Conservation (phyloP, 2,329 filamentous ascomycete genomes). For the Aureobasidium zeae region DNA sequence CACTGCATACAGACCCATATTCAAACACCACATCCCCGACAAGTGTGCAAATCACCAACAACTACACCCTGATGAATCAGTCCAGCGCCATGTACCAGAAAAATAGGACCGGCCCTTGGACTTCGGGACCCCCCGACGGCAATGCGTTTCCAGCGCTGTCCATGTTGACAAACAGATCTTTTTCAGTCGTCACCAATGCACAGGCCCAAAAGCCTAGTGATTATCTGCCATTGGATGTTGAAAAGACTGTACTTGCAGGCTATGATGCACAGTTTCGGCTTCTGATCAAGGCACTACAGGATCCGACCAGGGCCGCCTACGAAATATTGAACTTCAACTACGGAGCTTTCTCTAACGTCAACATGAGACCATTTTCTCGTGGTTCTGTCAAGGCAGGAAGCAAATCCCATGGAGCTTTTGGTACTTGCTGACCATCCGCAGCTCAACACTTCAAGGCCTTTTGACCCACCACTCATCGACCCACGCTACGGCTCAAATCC, state of each 20-base stretch:
- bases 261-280: constrained; percentile 22
- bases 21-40: constrained; percentile 5
- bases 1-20: constrained; percentile 2
- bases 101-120: constrained; percentile 24
- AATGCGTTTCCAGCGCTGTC: constrained; percentile 25
- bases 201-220: constrained; percentile 19
- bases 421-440: constrained; percentile 14
- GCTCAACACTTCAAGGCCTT: constrained; percentile 32
- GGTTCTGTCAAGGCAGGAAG: constrained; percentile 29
- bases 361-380: constrained; percentile 38
- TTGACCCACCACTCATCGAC: constrained; percentile 34
- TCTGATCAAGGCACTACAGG: constrained; percentile 21
- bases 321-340: constrained; percentile 27
- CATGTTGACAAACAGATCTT: constrained; percentile 18
- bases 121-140: constrained; percentile 20
- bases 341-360: constrained; percentile 25
- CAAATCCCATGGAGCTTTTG: not conserved
- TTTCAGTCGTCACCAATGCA: constrained; percentile 18
- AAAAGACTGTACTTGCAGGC: constrained; percentile 21
- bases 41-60: constrained; percentile 5
- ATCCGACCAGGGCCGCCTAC: constrained; percentile 21
- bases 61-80: constrained; percentile 3
- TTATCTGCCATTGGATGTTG: constrained; percentile 19
- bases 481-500: constrained; percentile 38
- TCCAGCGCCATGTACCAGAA: constrained; percentile 20